Evolutionary conservation across 352 stramenopile genomes (phyloP), one percentile per base, ranked within the genome.

Genomic region (Globisporangium uncinulatum): DNA sequence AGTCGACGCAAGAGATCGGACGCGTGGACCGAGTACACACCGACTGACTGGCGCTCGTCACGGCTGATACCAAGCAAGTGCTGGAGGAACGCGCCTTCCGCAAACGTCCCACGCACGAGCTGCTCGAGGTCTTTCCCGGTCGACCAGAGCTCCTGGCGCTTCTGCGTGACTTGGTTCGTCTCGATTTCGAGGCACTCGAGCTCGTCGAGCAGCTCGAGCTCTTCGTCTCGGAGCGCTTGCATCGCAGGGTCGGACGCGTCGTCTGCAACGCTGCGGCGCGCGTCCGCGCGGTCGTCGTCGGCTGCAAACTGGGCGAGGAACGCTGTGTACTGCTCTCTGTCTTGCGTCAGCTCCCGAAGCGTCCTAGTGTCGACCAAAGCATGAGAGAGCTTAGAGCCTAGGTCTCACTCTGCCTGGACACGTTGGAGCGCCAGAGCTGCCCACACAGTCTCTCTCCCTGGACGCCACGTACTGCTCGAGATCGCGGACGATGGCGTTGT

Each of bases 1-100:
- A 94, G 62, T 11, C 80, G 75, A 3, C 82, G 77, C 45, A 94
- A 61, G 71, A 92, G 79, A 42, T 94, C 83, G 19, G 79, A 90
- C n/a, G 79, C 78, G 61, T 92, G 80, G 9, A 89, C 79, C 10
- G 76, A 80, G 47, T 92, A 92, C 3, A 91, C 78, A 37, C 74
- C 66, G 11, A 92, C 82, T 0, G 75, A 89, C 37, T 92, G 76
- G 3, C 80, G 80, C 56, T 94, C 83, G 31, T 94, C 79, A 15
- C 79, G 78, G 19, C 76, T 92, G 14, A 88, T 57, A 1, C 81
- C 76, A 9, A 90, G 67, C 29, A 89, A 57, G 59, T 92, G 80
- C 58, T 94, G 85, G 49, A 93, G 44, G 42, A 91, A 88, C 3
- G 83, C 85, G 10, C 80, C 81, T 59, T 92, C 77, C 13, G 59